Percentiles rank a stretch among this genome's conserved stretches.
Evolutionary conservation across 306 rosid genomes (phyloP).

Genomic region (Abrus pulchellus): DNA sequence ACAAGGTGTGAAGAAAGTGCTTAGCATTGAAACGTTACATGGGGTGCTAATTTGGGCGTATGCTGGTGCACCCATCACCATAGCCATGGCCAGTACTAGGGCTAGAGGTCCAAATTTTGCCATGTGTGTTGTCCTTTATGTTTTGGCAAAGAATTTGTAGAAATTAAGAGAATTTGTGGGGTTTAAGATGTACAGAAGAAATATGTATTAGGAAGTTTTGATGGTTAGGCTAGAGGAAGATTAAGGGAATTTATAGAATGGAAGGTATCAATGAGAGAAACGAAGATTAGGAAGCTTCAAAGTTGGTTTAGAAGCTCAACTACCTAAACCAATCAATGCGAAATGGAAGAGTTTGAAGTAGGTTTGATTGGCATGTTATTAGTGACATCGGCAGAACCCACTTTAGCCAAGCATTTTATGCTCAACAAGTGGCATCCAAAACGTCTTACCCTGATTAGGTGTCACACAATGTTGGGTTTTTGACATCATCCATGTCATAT

Average conservation of each 20-base stretch:
- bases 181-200: not conserved
- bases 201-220: constrained; percentile 39
- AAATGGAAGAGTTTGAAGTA: constrained; percentile 43
- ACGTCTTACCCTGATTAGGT: constrained; percentile 40
- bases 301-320: constrained; percentile 86
- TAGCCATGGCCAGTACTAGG: constrained; percentile 45
- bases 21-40: constrained; percentile 60
- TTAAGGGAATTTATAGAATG: constrained; percentile 61
- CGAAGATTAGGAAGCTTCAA: constrained; percentile 40
- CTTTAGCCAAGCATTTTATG: constrained; percentile 39
- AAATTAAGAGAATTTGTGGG: constrained; percentile 28
- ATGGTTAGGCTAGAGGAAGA: constrained; percentile 39
- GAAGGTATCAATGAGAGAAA: constrained; percentile 29
- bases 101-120: constrained; percentile 30
- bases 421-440: constrained; percentile 26
- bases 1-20: constrained; percentile 73
- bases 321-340: constrained; percentile 59
- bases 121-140: constrained; percentile 33
- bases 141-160: not conserved
- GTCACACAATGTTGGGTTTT: constrained; percentile 31
- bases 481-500: constrained; percentile 25
- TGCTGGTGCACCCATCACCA: constrained; percentile 53
- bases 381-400: constrained; percentile 31
- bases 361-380: constrained; percentile 48
- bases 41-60: constrained; percentile 65